These are phyloP conservation scores for Stachybotrys echinatus DNA, from an alignment of 2,329 filamentous ascomycete genomes.

Conservation along the genomic window DNA sequence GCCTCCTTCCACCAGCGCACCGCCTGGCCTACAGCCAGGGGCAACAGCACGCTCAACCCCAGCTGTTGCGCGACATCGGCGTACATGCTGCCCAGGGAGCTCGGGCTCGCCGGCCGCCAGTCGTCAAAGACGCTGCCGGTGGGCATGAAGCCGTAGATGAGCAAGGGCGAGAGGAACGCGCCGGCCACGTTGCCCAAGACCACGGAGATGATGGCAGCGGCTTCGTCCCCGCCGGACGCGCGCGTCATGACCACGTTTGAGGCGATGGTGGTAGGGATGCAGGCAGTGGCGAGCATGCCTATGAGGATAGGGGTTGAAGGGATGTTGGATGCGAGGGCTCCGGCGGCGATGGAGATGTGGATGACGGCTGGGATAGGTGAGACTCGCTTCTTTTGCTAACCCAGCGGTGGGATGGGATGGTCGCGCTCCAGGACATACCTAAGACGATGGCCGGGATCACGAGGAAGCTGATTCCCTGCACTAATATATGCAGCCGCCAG, in stretches of 20 bases:
- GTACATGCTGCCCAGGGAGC: slow-evolving; percentile 57
- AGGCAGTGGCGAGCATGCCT: slow-evolving; percentile 62
- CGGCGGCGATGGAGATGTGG: slow-evolving; percentile 41
- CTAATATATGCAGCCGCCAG: slow-evolving; percentile 62
- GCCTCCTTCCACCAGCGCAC: slow-evolving; percentile 46
- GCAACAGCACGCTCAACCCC: slow-evolving; percentile 60
- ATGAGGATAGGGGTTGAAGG: slow-evolving; percentile 62
- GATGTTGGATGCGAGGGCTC: slow-evolving; percentile 42
- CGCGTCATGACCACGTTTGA: slow-evolving; percentile 72
- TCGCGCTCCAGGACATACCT: slow-evolving; percentile 25
- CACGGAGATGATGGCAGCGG: slow-evolving; percentile 61
- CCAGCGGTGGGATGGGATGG: neutral
- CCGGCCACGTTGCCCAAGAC: slow-evolving; percentile 66
- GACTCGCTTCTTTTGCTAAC: neutral
- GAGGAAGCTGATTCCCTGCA: slow-evolving; percentile 63
- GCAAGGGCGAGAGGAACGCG: slow-evolving; percentile 60
- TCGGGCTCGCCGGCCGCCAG: slow-evolving; percentile 47
- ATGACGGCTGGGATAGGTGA: slow-evolving; percentile 30
- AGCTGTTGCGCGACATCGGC: slow-evolving; percentile 62
- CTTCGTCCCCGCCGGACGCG: slow-evolving; percentile 61
- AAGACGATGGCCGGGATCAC: slow-evolving; percentile 60
- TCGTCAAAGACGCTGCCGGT: slow-evolving; percentile 45
- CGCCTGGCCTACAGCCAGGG: slow-evolving; percentile 56
- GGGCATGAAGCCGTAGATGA: slow-evolving; percentile 58
- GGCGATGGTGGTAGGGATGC: slow-evolving; percentile 66